phyloP scores from a whole-genome alignment of 441 rosid species.

The Gossypium davidsonii region DNA sequence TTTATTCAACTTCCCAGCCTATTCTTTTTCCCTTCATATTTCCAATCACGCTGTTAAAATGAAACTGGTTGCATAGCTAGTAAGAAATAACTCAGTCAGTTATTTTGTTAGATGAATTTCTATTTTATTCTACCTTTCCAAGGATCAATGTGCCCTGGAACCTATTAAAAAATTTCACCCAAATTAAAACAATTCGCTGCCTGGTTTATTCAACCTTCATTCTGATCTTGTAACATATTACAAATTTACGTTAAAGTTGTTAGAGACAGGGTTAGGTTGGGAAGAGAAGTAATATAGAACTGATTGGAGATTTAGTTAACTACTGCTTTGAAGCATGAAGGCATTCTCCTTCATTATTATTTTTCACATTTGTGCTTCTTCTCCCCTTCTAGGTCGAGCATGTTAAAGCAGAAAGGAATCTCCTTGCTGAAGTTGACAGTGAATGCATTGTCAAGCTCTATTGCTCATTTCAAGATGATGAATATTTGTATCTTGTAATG shows the following conservation, averaged over 20 bases:
- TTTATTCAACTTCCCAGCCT: neutral
- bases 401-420: constrained; percentile 44
- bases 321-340: neutral
- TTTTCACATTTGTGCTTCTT: neutral
- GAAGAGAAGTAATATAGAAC: neutral
- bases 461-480: constrained; percentile 45
- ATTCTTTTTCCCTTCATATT: neutral
- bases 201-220: neutral
- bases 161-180: neutral
- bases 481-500: constrained; percentile 40
- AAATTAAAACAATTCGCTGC: neutral
- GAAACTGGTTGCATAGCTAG: neutral
- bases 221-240: neutral
- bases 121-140: neutral
- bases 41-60: neutral
- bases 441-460: constrained; percentile 40
- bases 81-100: neutral
- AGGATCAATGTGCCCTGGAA: neutral
- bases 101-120: neutral
- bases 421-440: constrained; percentile 47
- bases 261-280: neutral
- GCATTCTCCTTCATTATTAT: neutral
- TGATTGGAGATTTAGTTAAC: neutral
- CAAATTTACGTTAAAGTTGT: neutral
- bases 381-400: constrained; percentile 33